Conservation (phyloP, 2,329 filamentous ascomycete genomes). For the Colletotrichum simmondsii region DNA sequence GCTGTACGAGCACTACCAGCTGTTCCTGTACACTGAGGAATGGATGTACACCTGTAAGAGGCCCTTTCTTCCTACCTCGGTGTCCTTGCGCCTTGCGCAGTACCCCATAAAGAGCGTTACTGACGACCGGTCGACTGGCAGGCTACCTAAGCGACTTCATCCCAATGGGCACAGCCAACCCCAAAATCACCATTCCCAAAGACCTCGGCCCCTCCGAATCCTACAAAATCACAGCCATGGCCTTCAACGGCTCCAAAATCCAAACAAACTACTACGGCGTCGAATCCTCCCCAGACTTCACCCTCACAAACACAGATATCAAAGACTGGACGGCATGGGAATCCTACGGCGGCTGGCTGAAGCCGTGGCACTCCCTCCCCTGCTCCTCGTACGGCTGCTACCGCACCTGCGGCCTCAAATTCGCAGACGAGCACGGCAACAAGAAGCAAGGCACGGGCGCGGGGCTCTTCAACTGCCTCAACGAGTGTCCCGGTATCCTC, state of each 20-base stretch:
- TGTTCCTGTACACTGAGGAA: constrained; percentile 3
- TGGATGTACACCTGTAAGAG: constrained; percentile 9
- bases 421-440: constrained; percentile 12
- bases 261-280: neutral
- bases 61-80: too few relatives aligned
- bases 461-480: constrained; percentile 8
- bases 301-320: constrained; percentile 1
- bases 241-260: neutral
- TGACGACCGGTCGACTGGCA: neutral
- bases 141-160: constrained; percentile 10
- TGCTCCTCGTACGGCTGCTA: constrained; percentile 17
- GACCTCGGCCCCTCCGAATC: neutral
- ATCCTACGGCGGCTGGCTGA: constrained; percentile 7
- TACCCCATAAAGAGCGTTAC: neutral
- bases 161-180: constrained; percentile 4
- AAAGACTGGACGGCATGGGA: constrained; percentile 11
- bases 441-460: constrained; percentile 9
- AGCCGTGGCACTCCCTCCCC: constrained; percentile 9
- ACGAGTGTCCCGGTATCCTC: constrained; percentile 14
- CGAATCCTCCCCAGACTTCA: neutral
- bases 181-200: constrained; percentile 5
- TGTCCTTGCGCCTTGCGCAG: neutral
- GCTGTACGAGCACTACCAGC: constrained; percentile 20
- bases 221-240: neutral
- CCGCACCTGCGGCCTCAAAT: constrained; percentile 19